Conservation (phyloP, 768 basidiomycete genomes). For the Lyophyllum atratum region DNA sequence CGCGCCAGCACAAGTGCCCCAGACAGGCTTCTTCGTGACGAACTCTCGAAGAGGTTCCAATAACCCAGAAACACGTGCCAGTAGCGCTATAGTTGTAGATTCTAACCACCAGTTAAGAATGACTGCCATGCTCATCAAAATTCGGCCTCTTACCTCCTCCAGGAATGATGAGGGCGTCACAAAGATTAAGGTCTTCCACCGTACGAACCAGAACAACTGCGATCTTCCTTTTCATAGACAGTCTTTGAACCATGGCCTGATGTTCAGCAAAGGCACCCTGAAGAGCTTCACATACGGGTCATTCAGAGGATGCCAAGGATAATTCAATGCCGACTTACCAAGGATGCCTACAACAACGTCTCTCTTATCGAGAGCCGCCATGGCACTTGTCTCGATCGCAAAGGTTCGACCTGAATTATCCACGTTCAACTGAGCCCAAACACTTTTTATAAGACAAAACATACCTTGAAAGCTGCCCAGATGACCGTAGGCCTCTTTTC, state of each 20-base stretch:
- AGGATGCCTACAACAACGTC: conserved; percentile 49
- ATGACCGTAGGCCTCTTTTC: neutral
- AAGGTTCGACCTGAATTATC: neutral
- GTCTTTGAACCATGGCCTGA: conserved; percentile 63
- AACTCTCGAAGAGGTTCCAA: conserved; percentile 80
- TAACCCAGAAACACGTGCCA: conserved; percentile 73
- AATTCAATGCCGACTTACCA: conserved; percentile 34
- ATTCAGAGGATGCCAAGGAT: neutral
- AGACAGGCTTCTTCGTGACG: conserved; percentile 72
- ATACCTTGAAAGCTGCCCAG: neutral
- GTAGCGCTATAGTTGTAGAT: conserved; percentile 88
- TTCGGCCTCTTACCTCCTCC: conserved; percentile 67
- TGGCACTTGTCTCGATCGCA: neutral
- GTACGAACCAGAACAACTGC: conserved; percentile 66
- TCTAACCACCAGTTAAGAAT: conserved; percentile 44
- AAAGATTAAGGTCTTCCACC: conserved; percentile 68
- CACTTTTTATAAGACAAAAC: neutral
- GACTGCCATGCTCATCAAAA: neutral
- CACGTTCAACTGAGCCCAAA: neutral
- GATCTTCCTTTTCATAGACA: conserved; percentile 47
- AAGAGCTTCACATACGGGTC: conserved; percentile 58
- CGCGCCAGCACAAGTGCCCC: conserved; percentile 97
- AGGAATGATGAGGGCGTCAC: conserved; percentile 89
- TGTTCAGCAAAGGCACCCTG: conserved; percentile 96
- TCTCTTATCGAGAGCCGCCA: conserved; percentile 11